phyloP scores from a whole-genome alignment of 257 asterid genomes.

The Solanum habrochaites region DNA sequence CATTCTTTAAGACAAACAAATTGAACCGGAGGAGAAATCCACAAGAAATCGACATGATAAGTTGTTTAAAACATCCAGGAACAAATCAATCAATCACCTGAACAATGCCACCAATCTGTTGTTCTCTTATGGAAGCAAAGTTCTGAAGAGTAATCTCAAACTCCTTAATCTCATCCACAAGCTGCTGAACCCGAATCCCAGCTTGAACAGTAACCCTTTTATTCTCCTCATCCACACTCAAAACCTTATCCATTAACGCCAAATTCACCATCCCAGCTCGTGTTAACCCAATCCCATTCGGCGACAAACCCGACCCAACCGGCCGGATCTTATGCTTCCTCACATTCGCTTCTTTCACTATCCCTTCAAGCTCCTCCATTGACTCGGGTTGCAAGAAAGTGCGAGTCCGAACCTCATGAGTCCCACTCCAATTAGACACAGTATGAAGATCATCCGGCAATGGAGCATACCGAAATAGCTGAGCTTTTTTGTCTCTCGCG shows the following conservation, averaged over 20 bases:
- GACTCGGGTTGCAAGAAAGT: conserved; percentile 74
- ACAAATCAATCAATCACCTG: conserved; percentile 29
- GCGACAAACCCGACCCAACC: conserved; percentile 86
- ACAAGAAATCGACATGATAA: neutral
- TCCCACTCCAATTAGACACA: conserved; percentile 93
- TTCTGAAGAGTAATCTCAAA: conserved; percentile 82
- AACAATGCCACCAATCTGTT: conserved; percentile 92
- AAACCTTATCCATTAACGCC: conserved; percentile 81
- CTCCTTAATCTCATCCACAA: conserved; percentile 82
- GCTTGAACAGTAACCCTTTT: conserved; percentile 86
- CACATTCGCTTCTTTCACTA: conserved; percentile 44
- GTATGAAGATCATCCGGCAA: conserved; percentile 89
- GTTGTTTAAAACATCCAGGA: neutral
- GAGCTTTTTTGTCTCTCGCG: conserved; percentile 79
- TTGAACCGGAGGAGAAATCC: neutral
- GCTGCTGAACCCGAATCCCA: conserved; percentile 92
- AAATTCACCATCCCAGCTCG: conserved; percentile 86
- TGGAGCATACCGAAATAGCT: conserved; percentile 85
- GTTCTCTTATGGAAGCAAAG: conserved; percentile 92
- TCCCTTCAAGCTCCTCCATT: conserved; percentile 37
- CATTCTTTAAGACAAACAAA: neutral
- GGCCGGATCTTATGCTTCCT: conserved; percentile 77
- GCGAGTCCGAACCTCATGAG: conserved; percentile 92
- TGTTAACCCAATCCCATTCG: conserved; percentile 86
- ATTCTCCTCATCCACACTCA: conserved; percentile 80